Percentiles rank a stretch among this genome's conserved stretches.
Evolutionary conservation across 805 yeast species (phyloP).

Genomic region (Barnettozyma wickerhamii): DNA sequence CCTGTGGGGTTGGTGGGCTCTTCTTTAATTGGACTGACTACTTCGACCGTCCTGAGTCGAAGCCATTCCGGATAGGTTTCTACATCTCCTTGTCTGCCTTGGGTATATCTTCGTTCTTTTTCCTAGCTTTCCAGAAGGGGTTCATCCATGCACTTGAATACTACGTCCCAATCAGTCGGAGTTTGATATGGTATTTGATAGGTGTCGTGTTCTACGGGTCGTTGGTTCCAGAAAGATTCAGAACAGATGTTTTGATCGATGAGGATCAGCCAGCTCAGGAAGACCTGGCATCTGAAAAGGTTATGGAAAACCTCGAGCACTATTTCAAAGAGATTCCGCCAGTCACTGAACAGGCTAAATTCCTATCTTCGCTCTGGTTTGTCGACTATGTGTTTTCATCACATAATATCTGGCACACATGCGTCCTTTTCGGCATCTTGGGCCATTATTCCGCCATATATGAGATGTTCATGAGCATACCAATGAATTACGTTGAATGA

Average conservation of each 20-base stretch:
- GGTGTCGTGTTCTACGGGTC: constrained; percentile 90
- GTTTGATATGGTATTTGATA: constrained; percentile 66
- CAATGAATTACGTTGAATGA: no score
- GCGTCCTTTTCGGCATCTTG: constrained; percentile 82
- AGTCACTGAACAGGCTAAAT: constrained; percentile 26
- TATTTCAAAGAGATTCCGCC: constrained; percentile 42
- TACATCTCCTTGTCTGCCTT: constrained; percentile 73
- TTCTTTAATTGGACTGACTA: constrained; percentile 86
- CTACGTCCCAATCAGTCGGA: constrained; percentile 66
- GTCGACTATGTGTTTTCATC: constrained; percentile 70
- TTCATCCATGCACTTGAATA: constrained; percentile 44
- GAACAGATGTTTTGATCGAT: constrained; percentile 62
- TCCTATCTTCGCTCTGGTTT: constrained; percentile 72
- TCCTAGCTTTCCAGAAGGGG: constrained; percentile 54
- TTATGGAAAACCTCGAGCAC: constrained; percentile 26
- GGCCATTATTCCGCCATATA: constrained; percentile 83
- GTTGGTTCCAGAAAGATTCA: constrained; percentile 84
- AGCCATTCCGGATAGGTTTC: constrained; percentile 74
- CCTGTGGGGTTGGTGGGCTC: constrained; percentile 71
- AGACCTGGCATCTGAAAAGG: constrained; percentile 28
- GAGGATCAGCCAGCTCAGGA: constrained; percentile 34
- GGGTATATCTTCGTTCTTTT: constrained; percentile 64
- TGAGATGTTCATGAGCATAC: constrained; percentile 55
- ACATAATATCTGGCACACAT: constrained; percentile 92
- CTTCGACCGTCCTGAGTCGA: constrained; percentile 83